Conservation (phyloP, 2,329 filamentous ascomycete genomes). For the Fusarium nelsonii region DNA sequence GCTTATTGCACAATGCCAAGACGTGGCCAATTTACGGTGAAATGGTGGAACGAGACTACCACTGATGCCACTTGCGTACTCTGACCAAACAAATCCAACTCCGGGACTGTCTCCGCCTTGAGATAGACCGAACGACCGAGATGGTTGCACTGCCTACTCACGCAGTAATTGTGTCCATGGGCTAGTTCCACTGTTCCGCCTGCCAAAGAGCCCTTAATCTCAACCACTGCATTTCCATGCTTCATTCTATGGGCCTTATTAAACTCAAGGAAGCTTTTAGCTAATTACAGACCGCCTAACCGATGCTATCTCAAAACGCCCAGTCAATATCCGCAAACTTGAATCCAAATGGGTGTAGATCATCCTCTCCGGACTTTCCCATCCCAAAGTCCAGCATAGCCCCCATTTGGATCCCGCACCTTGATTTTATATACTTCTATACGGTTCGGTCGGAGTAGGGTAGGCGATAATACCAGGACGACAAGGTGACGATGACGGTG, state of each 20-base stretch:
- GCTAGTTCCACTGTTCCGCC: not conserved
- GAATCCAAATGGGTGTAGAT: slow-evolving; percentile 28
- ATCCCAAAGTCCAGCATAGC: not conserved
- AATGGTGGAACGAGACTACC: not conserved
- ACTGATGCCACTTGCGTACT: not conserved
- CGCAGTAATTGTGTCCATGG: not conserved
- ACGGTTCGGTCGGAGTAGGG: no score
- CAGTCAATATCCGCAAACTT: slow-evolving; percentile 32
- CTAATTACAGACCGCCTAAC: not conserved
- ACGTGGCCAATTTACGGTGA: not conserved
- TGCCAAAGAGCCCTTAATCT: not conserved
- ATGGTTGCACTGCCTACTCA: not conserved
- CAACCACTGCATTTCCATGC: not conserved
- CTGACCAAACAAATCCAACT: not conserved
- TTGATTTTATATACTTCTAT: no score
- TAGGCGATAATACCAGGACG: no score
- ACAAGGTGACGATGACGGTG: no score
- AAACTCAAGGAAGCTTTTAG: no score
- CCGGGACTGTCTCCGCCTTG: not conserved
- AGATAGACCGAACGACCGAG: not conserved
- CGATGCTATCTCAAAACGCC: slow-evolving; percentile 31
- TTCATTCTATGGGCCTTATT: not conserved
- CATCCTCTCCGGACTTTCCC: not conserved
- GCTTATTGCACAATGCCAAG: not conserved
- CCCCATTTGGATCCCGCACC: not conserved